phyloP scores from a whole-genome alignment of 108 stramenopile species.

The Mediolabrus comicus region DNA sequence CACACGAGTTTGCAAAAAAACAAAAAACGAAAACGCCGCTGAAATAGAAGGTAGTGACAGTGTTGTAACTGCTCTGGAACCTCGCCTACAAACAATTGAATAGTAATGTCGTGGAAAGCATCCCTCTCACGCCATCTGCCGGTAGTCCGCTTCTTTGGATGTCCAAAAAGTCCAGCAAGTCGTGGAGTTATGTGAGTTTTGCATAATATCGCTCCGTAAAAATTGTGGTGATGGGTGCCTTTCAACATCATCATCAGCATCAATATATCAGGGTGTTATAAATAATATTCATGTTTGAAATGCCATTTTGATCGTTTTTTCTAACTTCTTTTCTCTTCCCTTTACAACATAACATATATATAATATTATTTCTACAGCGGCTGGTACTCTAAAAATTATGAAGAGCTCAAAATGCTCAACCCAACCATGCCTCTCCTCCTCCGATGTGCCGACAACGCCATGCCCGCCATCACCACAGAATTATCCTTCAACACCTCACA shows the following conservation, averaged over 20 bases:
- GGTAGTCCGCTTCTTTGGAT: conserved; percentile 81
- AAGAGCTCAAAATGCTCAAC: conserved; percentile 78
- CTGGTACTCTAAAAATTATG: conserved; percentile 76
- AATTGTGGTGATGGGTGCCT: not conserved
- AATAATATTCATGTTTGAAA: not conserved
- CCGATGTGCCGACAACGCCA: conserved; percentile 80
- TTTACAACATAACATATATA: not conserved
- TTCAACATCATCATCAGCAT: not conserved
- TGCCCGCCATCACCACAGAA: conserved; percentile 86
- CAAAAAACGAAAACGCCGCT: too few species aligned
- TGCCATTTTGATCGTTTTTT: conserved; percentile 12
- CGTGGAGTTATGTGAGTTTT: conserved; percentile 79
- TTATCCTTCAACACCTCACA: conserved; percentile 78
- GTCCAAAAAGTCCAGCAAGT: conserved; percentile 82
- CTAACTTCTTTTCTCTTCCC: not conserved
- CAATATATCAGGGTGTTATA: too few species aligned
- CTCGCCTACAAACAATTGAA: too few species aligned
- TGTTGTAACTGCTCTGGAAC: too few species aligned
- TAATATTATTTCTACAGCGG: conserved; percentile 26
- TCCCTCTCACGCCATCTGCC: conserved; percentile 78
- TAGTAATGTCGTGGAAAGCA: conserved; percentile 86
- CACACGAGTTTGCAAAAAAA: too few species aligned
- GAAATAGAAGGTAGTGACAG: too few species aligned
- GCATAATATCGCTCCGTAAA: not conserved
- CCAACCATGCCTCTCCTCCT: conserved; percentile 80